These are phyloP conservation scores for Dendrothele bispora DNA, from an alignment of 768 basidiomycete species.

Conservation along the genomic window DNA sequence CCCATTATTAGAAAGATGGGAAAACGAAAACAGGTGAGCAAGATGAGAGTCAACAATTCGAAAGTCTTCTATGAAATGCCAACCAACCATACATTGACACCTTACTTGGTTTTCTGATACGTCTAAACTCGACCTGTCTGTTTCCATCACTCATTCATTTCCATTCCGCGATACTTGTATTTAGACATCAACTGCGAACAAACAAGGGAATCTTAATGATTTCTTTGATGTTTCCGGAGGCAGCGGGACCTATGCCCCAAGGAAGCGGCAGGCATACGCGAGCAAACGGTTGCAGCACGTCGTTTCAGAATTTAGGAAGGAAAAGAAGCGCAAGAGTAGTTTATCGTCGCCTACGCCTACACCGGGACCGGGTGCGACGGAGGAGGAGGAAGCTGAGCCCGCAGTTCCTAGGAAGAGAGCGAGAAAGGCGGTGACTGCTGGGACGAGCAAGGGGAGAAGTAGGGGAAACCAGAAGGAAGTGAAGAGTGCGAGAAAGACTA, in stretches of 20 bases:
- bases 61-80: no score
- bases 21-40: conserved; percentile 67
- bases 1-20: conserved; percentile 91
- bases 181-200: conserved; percentile 65
- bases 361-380: conserved; percentile 13
- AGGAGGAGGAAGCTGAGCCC: conserved; percentile 27
- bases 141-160: not conserved
- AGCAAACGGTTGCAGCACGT: conserved; percentile 88
- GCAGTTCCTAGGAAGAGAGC: conserved; percentile 27
- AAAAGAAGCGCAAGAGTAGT: conserved; percentile 31
- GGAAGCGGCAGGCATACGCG: conserved; percentile 77
- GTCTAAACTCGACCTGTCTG: not conserved
- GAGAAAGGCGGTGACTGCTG: conserved; percentile 2
- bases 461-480: conserved; percentile 4
- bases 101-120: no score
- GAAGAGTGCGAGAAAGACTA: conserved; percentile 9
- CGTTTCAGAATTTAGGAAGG: conserved; percentile 77
- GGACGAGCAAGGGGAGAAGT: not conserved
- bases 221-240: conserved; percentile 75
- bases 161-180: not conserved
- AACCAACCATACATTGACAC: no score
- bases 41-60: no score
- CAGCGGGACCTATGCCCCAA: conserved; percentile 70
- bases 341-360: conserved; percentile 19
- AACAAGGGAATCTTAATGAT: conserved; percentile 72